Percentiles rank a stretch among this genome's conserved stretches.
Evolutionary conservation across 1,284 basidiomycete genomes (phyloP).

Genomic region (Rhodotorula glutinis): DNA sequence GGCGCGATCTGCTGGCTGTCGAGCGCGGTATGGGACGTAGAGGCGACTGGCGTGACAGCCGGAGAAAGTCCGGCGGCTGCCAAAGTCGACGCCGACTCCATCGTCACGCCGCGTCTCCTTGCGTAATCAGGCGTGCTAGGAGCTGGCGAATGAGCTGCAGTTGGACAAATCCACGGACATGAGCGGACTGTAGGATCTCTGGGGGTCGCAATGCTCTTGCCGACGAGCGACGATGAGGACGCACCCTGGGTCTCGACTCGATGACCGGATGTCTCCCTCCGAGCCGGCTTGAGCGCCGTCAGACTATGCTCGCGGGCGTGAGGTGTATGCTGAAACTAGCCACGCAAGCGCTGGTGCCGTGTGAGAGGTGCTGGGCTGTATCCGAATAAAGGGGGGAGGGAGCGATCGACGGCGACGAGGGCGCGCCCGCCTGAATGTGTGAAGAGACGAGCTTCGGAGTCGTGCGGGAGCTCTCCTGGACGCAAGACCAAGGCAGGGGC

Average conservation of each 20-base stretch:
- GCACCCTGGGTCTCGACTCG: background rate
- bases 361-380: background rate
- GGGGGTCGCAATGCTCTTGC: background rate
- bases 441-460: background rate
- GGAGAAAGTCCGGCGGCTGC: conserved; percentile 2
- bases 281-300: background rate
- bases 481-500: too few species aligned
- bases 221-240: background rate
- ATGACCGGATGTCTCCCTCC: background rate
- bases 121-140: background rate
- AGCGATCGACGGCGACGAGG: conserved; percentile 1
- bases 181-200: background rate
- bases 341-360: background rate
- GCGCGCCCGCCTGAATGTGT: background rate
- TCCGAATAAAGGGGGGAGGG: background rate
- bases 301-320: background rate
- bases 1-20: conserved; percentile 9
- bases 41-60: conserved; percentile 1
- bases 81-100: background rate
- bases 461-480: background rate
- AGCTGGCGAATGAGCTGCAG: background rate
- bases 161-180: background rate
- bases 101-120: background rate
- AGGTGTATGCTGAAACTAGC: background rate
- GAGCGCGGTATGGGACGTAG: conserved; percentile 1